Base-by-base conservation (phyloP, 805 yeast species). In the Priceomyces melissophilus region DNA sequence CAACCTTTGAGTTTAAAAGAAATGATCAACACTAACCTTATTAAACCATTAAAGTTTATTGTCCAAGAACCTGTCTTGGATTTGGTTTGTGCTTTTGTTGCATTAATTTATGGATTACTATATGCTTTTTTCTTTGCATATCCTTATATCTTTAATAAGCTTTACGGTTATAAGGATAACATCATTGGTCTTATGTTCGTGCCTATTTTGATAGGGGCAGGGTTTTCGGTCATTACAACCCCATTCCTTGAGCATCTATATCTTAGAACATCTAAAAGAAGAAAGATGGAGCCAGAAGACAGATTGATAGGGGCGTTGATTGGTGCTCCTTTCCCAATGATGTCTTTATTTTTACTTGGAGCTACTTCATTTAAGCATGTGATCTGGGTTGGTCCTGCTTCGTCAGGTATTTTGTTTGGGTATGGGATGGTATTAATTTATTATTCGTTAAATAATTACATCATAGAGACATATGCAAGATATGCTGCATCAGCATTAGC, bases 111-210 rank as follows among this genome's bases (percentile, higher is more conserved):
- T 68, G 83, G 96, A n/a, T 72, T 89, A 58, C 71, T 89, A 38
- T 89, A 89, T 57, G 96, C 96, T 10, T 89, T 89, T 71, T 89
- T 89, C 80, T 89, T 88, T 67, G 96, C 97, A 0, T 89, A 85
- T 65, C 97, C 97, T 3, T 95, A 84, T 39, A 87, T 89, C 39
- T 89, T 89, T 61, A 76, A 73, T 41, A 84, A 81, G 41, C 72
- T 88, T 40, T 86, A 89, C 55, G 87, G 81, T 36, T 88, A 72
- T 63, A 73, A 82, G 49, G 95, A 87, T 61, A 86, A 87, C 52
- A 71, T 73, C 39, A 80, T 85, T 50, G 96, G 96, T 28, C 67
- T 89, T 52, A 87, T 90, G 95, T 76, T 86, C 52, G 84, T 89
- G 54, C 96, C 96, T 16, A 89, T 89, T 54, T 67, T 89, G 48